Evolutionary conservation across 129 eudicot genomes (phyloP).

Genomic region (Artemisia annua): DNA sequence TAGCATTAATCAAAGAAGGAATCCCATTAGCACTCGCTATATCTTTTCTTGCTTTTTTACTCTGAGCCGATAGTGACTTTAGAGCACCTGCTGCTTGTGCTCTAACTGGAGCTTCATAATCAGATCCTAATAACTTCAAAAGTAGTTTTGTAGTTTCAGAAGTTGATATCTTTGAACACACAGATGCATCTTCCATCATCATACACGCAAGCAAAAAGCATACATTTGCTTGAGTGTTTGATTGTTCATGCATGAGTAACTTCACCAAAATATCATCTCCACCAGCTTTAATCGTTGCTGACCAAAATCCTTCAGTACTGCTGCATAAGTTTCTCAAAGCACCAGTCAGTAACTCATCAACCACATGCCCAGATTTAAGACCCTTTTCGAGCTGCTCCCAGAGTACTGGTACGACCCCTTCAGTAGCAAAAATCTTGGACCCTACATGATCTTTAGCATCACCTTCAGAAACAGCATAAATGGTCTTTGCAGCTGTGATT

Average conservation of each 20-base stretch:
- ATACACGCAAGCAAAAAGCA: conserved; percentile 88
- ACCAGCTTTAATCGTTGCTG: conserved; percentile 79
- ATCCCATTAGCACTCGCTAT: conserved; percentile 84
- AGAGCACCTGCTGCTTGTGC: conserved; percentile 97
- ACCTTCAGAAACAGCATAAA: conserved; percentile 97
- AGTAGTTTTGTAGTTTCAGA: conserved; percentile 81
- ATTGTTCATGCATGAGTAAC: conserved; percentile 66
- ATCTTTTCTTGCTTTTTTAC: conserved; percentile 86
- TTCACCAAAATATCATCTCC: conserved; percentile 88
- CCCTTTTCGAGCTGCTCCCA: conserved; percentile 92
- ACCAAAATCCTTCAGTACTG: conserved; percentile 96
- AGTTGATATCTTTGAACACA: conserved; percentile 72
- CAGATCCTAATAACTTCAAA: conserved; percentile 79
- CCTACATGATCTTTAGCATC: conserved; percentile 95
- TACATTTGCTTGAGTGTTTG: conserved; percentile 86
- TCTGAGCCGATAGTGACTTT: conserved; percentile 95
- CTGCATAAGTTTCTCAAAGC: conserved; percentile 79
- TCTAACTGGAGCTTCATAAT: conserved; percentile 88
- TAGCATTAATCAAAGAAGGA: conserved; percentile 94
- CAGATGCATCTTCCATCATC: conserved; percentile 96
- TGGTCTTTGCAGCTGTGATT: conserved; percentile 90
- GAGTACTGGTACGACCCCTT: conserved; percentile 97
- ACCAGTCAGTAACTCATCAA: conserved; percentile 87
- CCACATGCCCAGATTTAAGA: conserved; percentile 70
- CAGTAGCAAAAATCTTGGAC: conserved; percentile 94